Conservation (phyloP, 805 yeast genomes). For the Metschnikowia aberdeeniae region DNA sequence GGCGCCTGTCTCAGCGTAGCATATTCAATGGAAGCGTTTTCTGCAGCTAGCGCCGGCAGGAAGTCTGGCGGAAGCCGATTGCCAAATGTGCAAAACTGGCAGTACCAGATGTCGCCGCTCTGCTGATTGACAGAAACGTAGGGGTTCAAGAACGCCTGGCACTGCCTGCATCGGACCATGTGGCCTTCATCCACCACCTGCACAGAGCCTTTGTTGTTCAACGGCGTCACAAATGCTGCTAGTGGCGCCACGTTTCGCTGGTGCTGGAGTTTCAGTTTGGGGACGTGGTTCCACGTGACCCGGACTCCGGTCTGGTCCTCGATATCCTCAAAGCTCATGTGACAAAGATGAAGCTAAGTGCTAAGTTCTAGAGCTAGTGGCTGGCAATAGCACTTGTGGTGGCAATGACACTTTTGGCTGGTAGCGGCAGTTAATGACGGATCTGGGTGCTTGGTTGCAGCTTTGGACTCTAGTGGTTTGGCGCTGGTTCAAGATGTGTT, state of each 20-base stretch:
- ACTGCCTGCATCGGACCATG: slow-evolving; percentile 46
- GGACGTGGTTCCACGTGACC: slow-evolving; percentile 66
- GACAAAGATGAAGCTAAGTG: too few species aligned
- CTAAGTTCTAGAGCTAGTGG: too few species aligned
- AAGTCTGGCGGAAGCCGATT: slow-evolving; percentile 33
- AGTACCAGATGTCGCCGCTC: slow-evolving; percentile 42
- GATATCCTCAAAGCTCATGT: slow-evolving; percentile 46
- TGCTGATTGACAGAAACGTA: slow-evolving; percentile 34
- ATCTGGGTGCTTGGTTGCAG: too few species aligned
- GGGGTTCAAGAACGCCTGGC: slow-evolving; percentile 54
- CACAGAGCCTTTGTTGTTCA: slow-evolving; percentile 42
- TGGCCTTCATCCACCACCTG: slow-evolving; percentile 38
- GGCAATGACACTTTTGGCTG: too few species aligned
- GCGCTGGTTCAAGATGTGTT: too few species aligned
- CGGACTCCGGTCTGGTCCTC: slow-evolving; percentile 76
- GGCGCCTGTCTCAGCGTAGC: slow-evolving; percentile 34
- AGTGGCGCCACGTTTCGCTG: slow-evolving; percentile 51
- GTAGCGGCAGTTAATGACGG: too few species aligned
- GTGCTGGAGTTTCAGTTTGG: slow-evolving; percentile 51
- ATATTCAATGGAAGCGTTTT: slow-evolving; percentile 49
- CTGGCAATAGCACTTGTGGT: too few species aligned
- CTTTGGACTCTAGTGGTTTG: too few species aligned
- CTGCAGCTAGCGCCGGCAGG: slow-evolving; percentile 25
- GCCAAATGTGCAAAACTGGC: slow-evolving; percentile 51
- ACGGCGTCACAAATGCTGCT: slow-evolving; percentile 57